These are phyloP conservation scores for Amoeboaphelidium protococcarum DNA, from an alignment of 371 early-diverging fungal species.

Conservation along the genomic window DNA sequence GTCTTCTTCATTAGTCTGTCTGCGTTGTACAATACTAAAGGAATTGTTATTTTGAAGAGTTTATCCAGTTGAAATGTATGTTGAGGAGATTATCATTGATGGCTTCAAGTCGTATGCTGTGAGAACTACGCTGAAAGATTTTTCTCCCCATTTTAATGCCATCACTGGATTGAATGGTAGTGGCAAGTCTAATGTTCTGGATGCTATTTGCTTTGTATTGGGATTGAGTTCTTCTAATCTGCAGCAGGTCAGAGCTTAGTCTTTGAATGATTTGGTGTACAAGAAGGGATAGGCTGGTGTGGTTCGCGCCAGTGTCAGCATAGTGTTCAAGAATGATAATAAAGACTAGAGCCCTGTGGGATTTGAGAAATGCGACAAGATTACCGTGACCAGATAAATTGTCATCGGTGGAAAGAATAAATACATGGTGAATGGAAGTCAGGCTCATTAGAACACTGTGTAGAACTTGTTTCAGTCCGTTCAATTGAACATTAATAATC, in stretches of 20 bases:
- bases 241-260: slow-evolving; percentile 65
- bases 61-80: no score
- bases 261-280: slow-evolving; percentile 85
- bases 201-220: slow-evolving; percentile 97
- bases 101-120: slow-evolving; percentile 36
- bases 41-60: no score
- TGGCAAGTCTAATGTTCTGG: slow-evolving; percentile 97
- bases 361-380: slow-evolving; percentile 54
- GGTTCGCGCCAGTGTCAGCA: slow-evolving; percentile 80
- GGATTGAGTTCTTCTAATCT: slow-evolving; percentile 38
- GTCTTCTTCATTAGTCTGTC: no score
- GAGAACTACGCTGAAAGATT: slow-evolving; percentile 75
- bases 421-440: slow-evolving; percentile 81
- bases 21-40: no score
- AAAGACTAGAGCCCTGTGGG: slow-evolving; percentile 62
- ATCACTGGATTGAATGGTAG: slow-evolving; percentile 99
- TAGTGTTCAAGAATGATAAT: slow-evolving; percentile 83
- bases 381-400: slow-evolving; percentile 85
- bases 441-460: slow-evolving; percentile 67
- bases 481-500: slow-evolving; percentile 91
- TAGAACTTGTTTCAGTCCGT: slow-evolving; percentile 81
- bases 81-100: slow-evolving; percentile 85
- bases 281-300: slow-evolving; percentile 93
- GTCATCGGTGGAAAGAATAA: slow-evolving; percentile 79
- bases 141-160: slow-evolving; percentile 94